Percentiles rank a stretch among this genome's conserved stretches.
Conservation (phyloP, 768 basidiomycete species). For the Russula foetens region DNA sequence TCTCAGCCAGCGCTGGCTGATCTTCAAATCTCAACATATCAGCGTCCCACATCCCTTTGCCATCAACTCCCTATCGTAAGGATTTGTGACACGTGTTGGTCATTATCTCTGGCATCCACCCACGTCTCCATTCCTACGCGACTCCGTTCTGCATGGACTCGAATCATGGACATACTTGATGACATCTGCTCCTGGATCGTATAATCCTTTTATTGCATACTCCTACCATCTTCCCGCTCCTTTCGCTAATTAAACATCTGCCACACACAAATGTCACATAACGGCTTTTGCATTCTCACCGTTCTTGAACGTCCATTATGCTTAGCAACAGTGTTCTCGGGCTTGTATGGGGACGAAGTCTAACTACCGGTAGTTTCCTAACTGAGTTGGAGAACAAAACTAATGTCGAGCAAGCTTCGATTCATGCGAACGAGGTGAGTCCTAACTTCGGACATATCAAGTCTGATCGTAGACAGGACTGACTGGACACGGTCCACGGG, state of each 20-base stretch:
- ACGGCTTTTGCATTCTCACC: not conserved
- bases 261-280: not conserved
- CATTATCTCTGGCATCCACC: not conserved
- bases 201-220: constrained; percentile 8
- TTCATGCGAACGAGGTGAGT: too few relatives aligned
- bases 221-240: not conserved
- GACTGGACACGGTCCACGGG: not conserved
- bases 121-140: not conserved
- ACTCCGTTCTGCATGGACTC: constrained; percentile 1
- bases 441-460: not conserved
- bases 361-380: too few relatives aligned
- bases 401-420: too few relatives aligned
- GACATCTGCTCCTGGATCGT: constrained; percentile 5
- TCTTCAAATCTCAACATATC: too few relatives aligned
- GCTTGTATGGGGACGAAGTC: too few relatives aligned
- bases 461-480: not conserved
- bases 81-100: not conserved
- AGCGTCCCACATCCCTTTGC: not conserved
- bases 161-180: constrained; percentile 1
- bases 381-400: too few relatives aligned
- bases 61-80: not conserved
- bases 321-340: not conserved
- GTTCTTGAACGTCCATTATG: not conserved
- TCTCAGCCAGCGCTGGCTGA: constrained; percentile 22
- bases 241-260: not conserved